These are phyloP conservation scores for Iberis pinnata DNA, from an alignment of 345 rosid species.

Conservation along the genomic window DNA sequence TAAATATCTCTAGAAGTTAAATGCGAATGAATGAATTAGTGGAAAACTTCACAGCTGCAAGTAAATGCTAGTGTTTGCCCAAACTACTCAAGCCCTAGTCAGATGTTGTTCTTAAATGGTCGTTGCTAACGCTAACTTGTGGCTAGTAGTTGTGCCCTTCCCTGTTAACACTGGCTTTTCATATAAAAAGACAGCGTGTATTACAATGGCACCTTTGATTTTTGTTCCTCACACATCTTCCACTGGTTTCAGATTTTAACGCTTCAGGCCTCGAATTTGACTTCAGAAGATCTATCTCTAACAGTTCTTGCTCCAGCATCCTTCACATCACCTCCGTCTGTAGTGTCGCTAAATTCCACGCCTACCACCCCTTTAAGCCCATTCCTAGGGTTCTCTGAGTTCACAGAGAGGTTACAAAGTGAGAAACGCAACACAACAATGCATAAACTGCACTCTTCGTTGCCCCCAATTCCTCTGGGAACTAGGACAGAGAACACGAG, in stretches of 20 bases:
- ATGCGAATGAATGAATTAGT: slow-evolving; percentile 2
- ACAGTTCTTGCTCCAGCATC: slow-evolving; percentile 94
- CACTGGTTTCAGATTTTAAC: slow-evolving; percentile 68
- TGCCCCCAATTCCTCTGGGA: slow-evolving; percentile 29
- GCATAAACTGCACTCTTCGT: slow-evolving; percentile 33
- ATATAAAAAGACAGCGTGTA: background rate
- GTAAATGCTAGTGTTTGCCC: slow-evolving; percentile 13
- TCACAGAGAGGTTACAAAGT: slow-evolving; percentile 42
- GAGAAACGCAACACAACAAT: slow-evolving; percentile 30
- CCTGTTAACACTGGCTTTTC: slow-evolving; percentile 1
- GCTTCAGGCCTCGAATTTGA: slow-evolving; percentile 90
- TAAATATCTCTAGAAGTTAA: background rate
- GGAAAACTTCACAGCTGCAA: slow-evolving; percentile 4
- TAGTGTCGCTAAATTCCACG: slow-evolving; percentile 72
- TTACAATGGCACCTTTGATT: background rate
- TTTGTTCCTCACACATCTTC: slow-evolving; percentile 17
- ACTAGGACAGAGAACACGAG: slow-evolving; percentile 30
- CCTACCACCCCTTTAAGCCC: slow-evolving; percentile 61
- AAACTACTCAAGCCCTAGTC: background rate
- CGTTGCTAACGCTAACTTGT: slow-evolving; percentile 8
- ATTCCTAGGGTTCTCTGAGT: slow-evolving; percentile 53
- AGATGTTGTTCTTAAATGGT: background rate
- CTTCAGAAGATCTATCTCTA: slow-evolving; percentile 79
- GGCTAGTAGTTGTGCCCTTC: slow-evolving; percentile 11
- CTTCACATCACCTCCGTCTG: slow-evolving; percentile 73